Evolutionary conservation across 129 eudicot species (phyloP).

Genomic region (Solidago caesia): DNA sequence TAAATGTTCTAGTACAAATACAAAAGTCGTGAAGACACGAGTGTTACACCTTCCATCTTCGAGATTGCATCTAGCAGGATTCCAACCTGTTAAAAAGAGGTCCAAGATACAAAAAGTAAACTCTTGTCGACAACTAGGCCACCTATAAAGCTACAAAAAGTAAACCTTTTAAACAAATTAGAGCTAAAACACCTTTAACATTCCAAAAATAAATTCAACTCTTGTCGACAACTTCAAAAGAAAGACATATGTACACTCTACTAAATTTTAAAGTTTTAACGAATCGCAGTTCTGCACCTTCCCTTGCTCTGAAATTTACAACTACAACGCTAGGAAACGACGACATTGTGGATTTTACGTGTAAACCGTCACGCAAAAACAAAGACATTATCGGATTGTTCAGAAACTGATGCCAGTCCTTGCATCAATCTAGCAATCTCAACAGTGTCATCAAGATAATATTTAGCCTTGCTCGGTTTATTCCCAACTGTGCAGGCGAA

Average conservation of each 20-base stretch:
- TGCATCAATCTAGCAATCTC: conserved; percentile 73
- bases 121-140: too few species aligned
- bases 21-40: too few species aligned
- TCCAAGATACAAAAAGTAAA: too few species aligned
- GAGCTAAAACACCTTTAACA: too few species aligned
- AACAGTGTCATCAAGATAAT: conserved; percentile 76
- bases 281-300: not conserved
- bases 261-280: not conserved
- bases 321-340: not conserved
- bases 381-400: conserved; percentile 36
- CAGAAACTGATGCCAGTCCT: conserved; percentile 76
- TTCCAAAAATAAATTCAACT: conserved; percentile 7
- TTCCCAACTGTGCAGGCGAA: conserved; percentile 87
- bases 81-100: too few species aligned
- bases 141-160: too few species aligned
- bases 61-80: too few species aligned
- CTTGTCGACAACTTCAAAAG: conserved; percentile 8
- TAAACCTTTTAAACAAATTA: too few species aligned
- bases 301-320: conserved; percentile 16
- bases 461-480: conserved; percentile 83
- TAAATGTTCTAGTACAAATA: too few species aligned
- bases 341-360: not conserved
- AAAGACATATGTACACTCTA: conserved; percentile 22
- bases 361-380: conserved; percentile 27
- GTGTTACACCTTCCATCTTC: too few species aligned